Base-by-base conservation (phyloP, 148 eudicot species). In the Tetragonia tetragonoides region DNA sequence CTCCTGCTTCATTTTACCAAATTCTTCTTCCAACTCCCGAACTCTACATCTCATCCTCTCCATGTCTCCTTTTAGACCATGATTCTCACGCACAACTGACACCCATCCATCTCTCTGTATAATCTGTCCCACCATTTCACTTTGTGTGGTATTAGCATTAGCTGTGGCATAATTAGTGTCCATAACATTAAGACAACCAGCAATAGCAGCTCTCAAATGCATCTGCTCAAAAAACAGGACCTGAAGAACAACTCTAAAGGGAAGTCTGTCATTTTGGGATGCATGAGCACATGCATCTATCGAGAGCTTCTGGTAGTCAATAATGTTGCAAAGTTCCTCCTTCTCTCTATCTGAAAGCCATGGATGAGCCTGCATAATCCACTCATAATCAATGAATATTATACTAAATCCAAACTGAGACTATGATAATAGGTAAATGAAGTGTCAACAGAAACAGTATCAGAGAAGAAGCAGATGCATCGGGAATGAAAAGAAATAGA, bases 241-340 rank as follows among this genome's bases (percentile, higher is more conserved):
- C 78, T 95, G 99, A 74, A 95, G 92, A 85, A 95, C 85, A 59
- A 87, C 87, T 82, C 97, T 84, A 28, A 93, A 89, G 6, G 99
- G 99, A 49, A 95, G 82, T 79, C 96, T 87, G 69, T 91, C 90
- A 47, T 95, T 95, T 79, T 93, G 97, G 10, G 99, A 92, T 59
- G 99, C 99, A 77, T 95, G 99, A 44, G 97, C 87, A 64, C 99
- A 95, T 21, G 99, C 99, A 61, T 95, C 99, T n/a, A 95, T 87
- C 20, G 99, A 95, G 69, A 95, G 94, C 76, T 91, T 93, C 82
- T 90, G 97, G 80, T 81, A 93, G 80, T 95, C 90, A 63, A 95
- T 88, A 39, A 93, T 80, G 65, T 80, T 88, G 93, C 94, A 95
- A 39, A 95, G 94, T 42, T 87, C 88, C 78, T 93, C 99, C 72